Evolutionary conservation across 2,329 filamentous ascomycete species (phyloP).

Genomic region (Hypoxylon sp.): DNA sequence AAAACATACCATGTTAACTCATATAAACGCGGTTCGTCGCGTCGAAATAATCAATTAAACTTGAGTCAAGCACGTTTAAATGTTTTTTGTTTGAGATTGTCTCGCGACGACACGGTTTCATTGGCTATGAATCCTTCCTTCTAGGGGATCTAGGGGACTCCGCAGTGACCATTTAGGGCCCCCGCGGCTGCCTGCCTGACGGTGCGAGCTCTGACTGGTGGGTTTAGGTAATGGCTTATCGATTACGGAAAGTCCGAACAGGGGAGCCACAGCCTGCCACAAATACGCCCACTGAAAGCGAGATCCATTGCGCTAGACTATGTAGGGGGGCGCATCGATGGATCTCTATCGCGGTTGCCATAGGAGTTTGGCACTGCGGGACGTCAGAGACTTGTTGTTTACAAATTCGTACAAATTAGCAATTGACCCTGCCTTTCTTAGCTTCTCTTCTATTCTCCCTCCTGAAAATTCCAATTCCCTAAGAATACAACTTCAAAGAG

Average conservation of each 20-base stretch:
- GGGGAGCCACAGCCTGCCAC: slow-evolving; percentile 11
- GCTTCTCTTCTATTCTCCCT: slow-evolving; percentile 11
- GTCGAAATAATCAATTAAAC: slow-evolving; percentile 43
- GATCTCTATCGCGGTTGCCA: slow-evolving; percentile 51
- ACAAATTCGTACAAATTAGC: slow-evolving; percentile 50
- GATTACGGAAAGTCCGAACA: not conserved
- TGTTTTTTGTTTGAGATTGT: slow-evolving; percentile 43
- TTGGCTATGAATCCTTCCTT: slow-evolving; percentile 34
- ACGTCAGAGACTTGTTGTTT: slow-evolving; percentile 49
- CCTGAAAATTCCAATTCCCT: slow-evolving; percentile 22
- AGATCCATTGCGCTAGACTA: slow-evolving; percentile 28
- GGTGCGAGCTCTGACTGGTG: slow-evolving; percentile 7
- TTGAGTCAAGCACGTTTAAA: slow-evolving; percentile 33
- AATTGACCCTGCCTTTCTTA: slow-evolving; percentile 30
- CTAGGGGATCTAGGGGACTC: slow-evolving; percentile 14
- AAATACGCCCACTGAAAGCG: slow-evolving; percentile 7
- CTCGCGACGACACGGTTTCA: slow-evolving; percentile 29
- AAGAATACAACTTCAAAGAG: slow-evolving; percentile 36
- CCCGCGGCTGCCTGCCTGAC: slow-evolving; percentile 1
- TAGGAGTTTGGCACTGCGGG: slow-evolving; percentile 45
- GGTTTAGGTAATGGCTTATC: slow-evolving; percentile 10
- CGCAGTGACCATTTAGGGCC: slow-evolving; percentile 10
- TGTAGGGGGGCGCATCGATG: slow-evolving; percentile 3
- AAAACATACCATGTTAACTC: slow-evolving; percentile 43
- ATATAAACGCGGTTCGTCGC: slow-evolving; percentile 38